Base-by-base conservation (phyloP, 768 basidiomycete species). In the Dacryopinax primogenitus region DNA sequence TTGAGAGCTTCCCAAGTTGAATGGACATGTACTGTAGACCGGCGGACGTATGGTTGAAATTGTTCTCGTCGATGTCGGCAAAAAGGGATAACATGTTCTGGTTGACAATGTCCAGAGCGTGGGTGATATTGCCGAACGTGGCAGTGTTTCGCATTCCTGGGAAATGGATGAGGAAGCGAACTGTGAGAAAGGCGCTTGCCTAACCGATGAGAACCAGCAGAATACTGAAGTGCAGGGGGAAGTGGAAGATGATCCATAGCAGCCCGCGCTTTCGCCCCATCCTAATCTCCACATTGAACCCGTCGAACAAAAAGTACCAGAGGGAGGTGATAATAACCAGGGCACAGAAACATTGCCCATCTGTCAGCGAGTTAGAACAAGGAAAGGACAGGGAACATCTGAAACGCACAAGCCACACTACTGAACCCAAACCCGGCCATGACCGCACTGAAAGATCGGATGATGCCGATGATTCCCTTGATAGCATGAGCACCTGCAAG, bases 351-450 rank as follows among this genome's bases (percentile, higher is more conserved):
- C 51, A 58, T 58, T 58, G 51, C 4, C 26, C 51, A 30, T 58
- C 51, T 58, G 18, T 11, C 9, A 47, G 26, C 15, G 4, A 9
- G 12, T 6, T 11, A 4, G 51, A 58, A 28, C 3, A 32, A 15
- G 26, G 13, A 32, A 58, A 28, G 6, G 4, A 28, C 26, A 30
- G 15, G 18, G 15, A 15, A 58, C 30, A 7, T 21, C 3, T 6
- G 30, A 3, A 32, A 28, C 51, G 26, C 30, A 58, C 51, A 58
- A 32, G 51, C 12, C 9, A 30, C 51, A 28, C 13, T 58, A 18
- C 51, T 58, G 51, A 58, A 58, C 26, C 51, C 51, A 30, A 58
- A 58, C 15, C 51, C 51, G 23, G 51, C 51, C 51, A 58, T 58
- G 23, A 58, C 51, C 12, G 51, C 11, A 30, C 51, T 58, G 51